These are phyloP conservation scores for Carex pumila DNA, from an alignment of 176 grass and related monocot genomes.

Conservation along the genomic window DNA sequence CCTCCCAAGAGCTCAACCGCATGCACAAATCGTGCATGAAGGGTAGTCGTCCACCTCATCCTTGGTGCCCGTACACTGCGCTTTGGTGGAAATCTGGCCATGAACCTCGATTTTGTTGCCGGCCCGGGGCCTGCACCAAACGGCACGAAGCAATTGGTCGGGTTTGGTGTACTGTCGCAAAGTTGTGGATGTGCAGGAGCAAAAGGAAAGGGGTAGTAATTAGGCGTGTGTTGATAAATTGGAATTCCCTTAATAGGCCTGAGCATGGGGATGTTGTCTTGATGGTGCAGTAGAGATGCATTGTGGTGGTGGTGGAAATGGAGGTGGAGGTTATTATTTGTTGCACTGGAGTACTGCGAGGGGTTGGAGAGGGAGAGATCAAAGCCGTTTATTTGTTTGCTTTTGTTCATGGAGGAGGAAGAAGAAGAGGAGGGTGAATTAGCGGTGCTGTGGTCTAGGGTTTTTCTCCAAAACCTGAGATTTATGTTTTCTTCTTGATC, in stretches of 20 bases:
- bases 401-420: not conserved
- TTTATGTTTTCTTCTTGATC: conserved; percentile 15
- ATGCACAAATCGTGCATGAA: conserved; percentile 46
- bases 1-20: conserved; percentile 42
- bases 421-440: not conserved
- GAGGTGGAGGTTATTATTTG: conserved; percentile 8
- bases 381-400: not conserved
- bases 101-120: conserved; percentile 15
- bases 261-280: not conserved
- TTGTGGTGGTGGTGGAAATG: conserved; percentile 19
- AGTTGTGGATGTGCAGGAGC: conserved; percentile 1
- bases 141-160: not conserved
- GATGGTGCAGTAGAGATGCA: conserved; percentile 15
- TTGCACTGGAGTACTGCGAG: not conserved
- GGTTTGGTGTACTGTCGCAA: not conserved
- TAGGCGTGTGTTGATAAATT: conserved; percentile 15
- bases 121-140: not conserved
- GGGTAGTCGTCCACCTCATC: conserved; percentile 47
- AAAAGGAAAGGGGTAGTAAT: conserved; percentile 24
- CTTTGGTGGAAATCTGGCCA: conserved; percentile 25
- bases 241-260: conserved; percentile 20
- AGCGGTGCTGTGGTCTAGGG: not conserved
- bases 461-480: conserved; percentile 24
- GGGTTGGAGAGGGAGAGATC: conserved; percentile 18
- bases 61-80: conserved; percentile 32